Evolutionary conservation across 768 basidiomycete species (phyloP).

Genomic region (Termitomyces sp.): DNA sequence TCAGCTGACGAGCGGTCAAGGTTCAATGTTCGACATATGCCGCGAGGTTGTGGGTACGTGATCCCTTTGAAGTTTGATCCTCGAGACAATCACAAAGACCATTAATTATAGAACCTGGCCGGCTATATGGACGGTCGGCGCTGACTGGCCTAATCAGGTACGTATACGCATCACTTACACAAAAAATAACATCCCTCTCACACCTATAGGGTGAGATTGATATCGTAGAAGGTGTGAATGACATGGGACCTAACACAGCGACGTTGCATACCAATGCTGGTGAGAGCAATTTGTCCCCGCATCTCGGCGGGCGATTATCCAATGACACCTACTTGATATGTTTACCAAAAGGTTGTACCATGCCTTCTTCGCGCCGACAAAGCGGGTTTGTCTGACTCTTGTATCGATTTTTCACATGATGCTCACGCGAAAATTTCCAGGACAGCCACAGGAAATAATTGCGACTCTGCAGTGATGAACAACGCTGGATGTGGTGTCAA

Average conservation of each 20-base stretch:
- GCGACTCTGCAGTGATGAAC: slow-evolving; percentile 42
- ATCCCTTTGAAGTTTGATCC: too few relatives aligned
- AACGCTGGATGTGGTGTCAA: slow-evolving; percentile 62
- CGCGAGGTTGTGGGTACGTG: slow-evolving; percentile 53
- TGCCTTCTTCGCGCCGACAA: slow-evolving; percentile 42
- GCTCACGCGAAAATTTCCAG: slow-evolving; percentile 20
- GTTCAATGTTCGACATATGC: slow-evolving; percentile 57
- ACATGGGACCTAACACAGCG: slow-evolving; percentile 33
- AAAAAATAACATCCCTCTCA: not conserved
- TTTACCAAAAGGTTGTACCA: slow-evolving; percentile 43
- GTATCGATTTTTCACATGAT: not conserved
- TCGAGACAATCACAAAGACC: not conserved
- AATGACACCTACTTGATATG: not conserved
- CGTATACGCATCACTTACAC: not conserved
- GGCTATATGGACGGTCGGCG: slow-evolving; percentile 51
- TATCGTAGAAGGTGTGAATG: slow-evolving; percentile 40
- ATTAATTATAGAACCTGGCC: slow-evolving; percentile 39
- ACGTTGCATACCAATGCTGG: slow-evolving; percentile 36
- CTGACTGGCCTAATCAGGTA: slow-evolving; percentile 45
- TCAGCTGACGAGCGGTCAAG: slow-evolving; percentile 17
- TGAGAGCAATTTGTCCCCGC: slow-evolving; percentile 37
- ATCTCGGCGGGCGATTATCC: slow-evolving; percentile 23
- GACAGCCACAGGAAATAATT: slow-evolving; percentile 39
- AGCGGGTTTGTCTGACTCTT: slow-evolving; percentile 37
- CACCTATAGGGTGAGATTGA: slow-evolving; percentile 44